phyloP scores from a whole-genome alignment of 345 rosid genomes.

The Aquilaria yunnanensis region DNA sequence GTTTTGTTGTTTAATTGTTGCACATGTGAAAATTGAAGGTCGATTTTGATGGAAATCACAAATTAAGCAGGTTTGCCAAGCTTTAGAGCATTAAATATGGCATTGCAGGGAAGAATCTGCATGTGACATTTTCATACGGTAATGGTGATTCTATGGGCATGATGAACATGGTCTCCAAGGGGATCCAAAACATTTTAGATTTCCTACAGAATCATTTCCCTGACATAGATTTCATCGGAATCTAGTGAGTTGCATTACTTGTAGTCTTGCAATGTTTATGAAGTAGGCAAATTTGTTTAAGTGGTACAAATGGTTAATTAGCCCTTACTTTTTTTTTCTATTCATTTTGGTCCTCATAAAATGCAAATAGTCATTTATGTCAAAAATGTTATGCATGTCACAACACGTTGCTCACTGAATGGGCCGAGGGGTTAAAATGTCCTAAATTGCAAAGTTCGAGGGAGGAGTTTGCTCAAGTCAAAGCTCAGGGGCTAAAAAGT shows the following conservation, averaged over 20 bases:
- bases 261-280: neutral
- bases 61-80: conserved; percentile 35
- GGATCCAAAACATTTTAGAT: conserved; percentile 8
- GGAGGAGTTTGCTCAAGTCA: too few relatives aligned
- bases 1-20: neutral
- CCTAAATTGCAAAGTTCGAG: too few relatives aligned
- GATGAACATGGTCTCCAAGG: conserved; percentile 18
- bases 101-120: conserved; percentile 32
- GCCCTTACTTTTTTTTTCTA: too few relatives aligned
- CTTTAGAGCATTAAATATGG: conserved; percentile 28
- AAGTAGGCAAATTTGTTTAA: neutral
- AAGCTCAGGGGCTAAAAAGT: too few relatives aligned
- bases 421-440: too few relatives aligned
- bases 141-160: conserved; percentile 42
- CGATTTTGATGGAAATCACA: conserved; percentile 2
- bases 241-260: conserved; percentile 4
- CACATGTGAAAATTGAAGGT: neutral
- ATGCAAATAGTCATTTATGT: too few relatives aligned
- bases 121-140: conserved; percentile 26
- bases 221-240: conserved; percentile 14
- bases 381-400: too few relatives aligned
- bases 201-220: conserved; percentile 10
- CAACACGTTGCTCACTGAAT: too few relatives aligned
- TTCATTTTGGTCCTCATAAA: too few relatives aligned
- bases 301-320: too few relatives aligned